Conservation (phyloP, 139 green algal genomes). For the Monoraphidium neglectum region DNA sequence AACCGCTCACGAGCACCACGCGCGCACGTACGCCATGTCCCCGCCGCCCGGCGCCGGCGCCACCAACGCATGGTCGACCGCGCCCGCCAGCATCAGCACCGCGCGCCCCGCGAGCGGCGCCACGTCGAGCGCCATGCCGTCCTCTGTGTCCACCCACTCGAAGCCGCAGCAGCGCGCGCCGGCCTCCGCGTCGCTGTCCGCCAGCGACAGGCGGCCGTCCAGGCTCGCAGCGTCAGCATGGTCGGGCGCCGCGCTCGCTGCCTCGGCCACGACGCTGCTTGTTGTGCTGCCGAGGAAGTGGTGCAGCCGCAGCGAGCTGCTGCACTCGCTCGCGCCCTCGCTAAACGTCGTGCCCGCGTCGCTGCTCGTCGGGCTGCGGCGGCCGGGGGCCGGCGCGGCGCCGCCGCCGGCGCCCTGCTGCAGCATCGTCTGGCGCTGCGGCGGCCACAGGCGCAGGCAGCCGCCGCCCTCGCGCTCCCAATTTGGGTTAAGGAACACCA, state of each 20-base stretch:
- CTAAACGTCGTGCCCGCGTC: slow-evolving; percentile 32
- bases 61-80: slow-evolving; percentile 59
- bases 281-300: slow-evolving; percentile 34
- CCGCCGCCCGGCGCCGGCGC: slow-evolving; percentile 29
- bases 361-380: slow-evolving; percentile 33
- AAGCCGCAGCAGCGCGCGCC: no score
- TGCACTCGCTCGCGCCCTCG: slow-evolving; percentile 35
- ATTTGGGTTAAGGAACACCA: slow-evolving; percentile 28
- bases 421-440: slow-evolving; percentile 1
- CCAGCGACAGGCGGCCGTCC: slow-evolving; percentile 27
- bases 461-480: slow-evolving; percentile 49
- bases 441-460: slow-evolving; percentile 54
- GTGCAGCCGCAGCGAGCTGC: neutral
- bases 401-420: neutral
- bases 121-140: slow-evolving; percentile 42
- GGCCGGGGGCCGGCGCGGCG: slow-evolving; percentile 6
- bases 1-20: slow-evolving; percentile 17
- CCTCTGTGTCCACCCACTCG: no score
- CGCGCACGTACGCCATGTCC: slow-evolving; percentile 26
- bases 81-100: slow-evolving; percentile 57
- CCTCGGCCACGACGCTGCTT: slow-evolving; percentile 42
- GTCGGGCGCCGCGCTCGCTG: slow-evolving; percentile 20
- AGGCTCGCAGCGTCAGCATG: slow-evolving; percentile 32
- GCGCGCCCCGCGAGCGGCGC: slow-evolving; percentile 45
- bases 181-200: slow-evolving; percentile 20